These are phyloP conservation scores for Myriosclerotinia curreyana DNA, from an alignment of 2,329 filamentous ascomycete genomes.

Conservation along the genomic window DNA sequence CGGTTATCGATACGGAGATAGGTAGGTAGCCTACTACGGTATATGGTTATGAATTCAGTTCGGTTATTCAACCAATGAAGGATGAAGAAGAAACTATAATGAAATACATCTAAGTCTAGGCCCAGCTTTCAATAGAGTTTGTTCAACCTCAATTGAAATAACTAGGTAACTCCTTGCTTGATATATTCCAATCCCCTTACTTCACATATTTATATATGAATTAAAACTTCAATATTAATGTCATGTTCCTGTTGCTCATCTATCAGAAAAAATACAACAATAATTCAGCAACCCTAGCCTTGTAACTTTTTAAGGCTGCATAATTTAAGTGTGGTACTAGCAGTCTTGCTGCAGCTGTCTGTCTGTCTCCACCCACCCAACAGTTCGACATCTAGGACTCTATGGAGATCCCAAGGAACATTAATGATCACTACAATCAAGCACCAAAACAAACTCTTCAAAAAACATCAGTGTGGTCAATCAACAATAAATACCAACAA, in stretches of 20 bases:
- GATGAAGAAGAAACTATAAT: no score
- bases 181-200: neutral
- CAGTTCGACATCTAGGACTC: constrained; percentile 5
- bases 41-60: no score
- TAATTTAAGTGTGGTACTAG: neutral
- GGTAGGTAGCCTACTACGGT: no score
- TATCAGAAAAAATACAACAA: no score
- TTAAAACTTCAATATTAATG: constrained; percentile 9
- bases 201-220: neutral
- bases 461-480: neutral
- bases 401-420: neutral
- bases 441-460: neutral
- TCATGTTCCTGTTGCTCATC: no score
- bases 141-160: constrained; percentile 11
- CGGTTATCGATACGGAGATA: constrained; percentile 17
- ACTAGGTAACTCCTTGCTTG: neutral
- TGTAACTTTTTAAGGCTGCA: constrained; percentile 7
- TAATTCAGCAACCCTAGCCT: neutral
- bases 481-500: neutral
- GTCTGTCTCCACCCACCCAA: neutral
- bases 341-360: neutral
- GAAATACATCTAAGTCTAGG: no score
- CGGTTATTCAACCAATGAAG: neutral
- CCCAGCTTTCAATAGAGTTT: no score
- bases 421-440: neutral